Evolutionary conservation across 345 rosid species (phyloP).

Genomic region (Lumnitzera racemosa): DNA sequence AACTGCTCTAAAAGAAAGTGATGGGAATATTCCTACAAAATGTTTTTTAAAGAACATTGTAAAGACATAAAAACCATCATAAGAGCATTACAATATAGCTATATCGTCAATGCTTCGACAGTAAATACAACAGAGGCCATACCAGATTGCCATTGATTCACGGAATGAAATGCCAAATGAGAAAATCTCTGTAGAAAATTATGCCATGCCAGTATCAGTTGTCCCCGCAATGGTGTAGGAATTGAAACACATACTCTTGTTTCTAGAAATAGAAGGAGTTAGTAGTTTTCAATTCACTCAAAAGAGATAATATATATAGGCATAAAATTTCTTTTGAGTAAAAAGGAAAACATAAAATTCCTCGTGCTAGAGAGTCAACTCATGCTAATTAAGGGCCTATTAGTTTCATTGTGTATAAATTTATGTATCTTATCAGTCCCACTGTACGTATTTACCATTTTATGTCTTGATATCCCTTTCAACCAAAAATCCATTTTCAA

Average conservation of each 20-base stretch:
- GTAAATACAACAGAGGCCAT: slow-evolving; percentile 9
- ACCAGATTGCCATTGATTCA: slow-evolving; percentile 33
- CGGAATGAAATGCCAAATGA: slow-evolving; percentile 13
- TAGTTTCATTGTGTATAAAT: too few relatives aligned
- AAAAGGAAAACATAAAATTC: too few relatives aligned
- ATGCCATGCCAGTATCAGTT: slow-evolving; percentile 22
- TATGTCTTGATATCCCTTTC: too few relatives aligned
- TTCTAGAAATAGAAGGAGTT: slow-evolving; percentile 18
- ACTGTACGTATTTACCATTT: too few relatives aligned
- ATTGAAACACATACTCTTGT: slow-evolving; percentile 29
- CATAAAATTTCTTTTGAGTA: too few relatives aligned
- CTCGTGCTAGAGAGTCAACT: too few relatives aligned
- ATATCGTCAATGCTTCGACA: not conserved
- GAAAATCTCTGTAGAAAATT: slow-evolving; percentile 3
- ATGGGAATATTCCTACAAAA: slow-evolving; percentile 31
- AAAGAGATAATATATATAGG: not conserved
- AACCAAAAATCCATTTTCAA: too few relatives aligned
- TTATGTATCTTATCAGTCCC: too few relatives aligned
- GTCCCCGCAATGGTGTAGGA: slow-evolving; percentile 23
- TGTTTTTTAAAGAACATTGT: not conserved
- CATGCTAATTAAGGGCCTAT: too few relatives aligned
- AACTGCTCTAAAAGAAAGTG: slow-evolving; percentile 33
- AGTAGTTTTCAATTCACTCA: not conserved
- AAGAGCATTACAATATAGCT: not conserved
- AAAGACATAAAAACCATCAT: not conserved